Base-by-base conservation (phyloP, 257 asterid genomes). In the Voacanga thouarsii region DNA sequence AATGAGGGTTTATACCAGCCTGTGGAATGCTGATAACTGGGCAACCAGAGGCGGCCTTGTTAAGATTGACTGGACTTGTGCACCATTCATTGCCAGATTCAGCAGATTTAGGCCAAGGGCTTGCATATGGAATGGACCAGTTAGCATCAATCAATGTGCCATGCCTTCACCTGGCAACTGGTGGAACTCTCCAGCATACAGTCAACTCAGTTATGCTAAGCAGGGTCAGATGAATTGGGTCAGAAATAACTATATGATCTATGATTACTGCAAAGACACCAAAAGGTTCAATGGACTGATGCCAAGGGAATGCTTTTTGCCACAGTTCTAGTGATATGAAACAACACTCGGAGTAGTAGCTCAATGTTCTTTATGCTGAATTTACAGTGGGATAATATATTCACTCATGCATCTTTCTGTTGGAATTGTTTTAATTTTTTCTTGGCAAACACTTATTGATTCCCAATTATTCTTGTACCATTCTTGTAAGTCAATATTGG, bases 11-110 rank as follows among this genome's bases (percentile, higher is more conserved):
- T 87, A 90, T 77, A 84, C 91, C 19, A 94, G 96, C 90, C 82
- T 92, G 37, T 94, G 98, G 98, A 88, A 92, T 76, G 98, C 92
- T 6, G 96, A 92, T 75, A 85, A 87, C 53, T 92, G 98, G 97
- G 98, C 98, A 14, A 94, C 97, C 0, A 87, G 90, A 79, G 89
- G 90, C 0, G 97, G 97, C 28, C 86, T 78, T 15, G 98, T 65
- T 9, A 94, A 88, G 82, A 89, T 84, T 23, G 83, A 93, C 59
- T 92, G 97, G 98, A 75, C 41, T 21, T 77, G 78, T 11, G 85
- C 96, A 7, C 97, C 96, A 6, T 92, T 89, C 84, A 21, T 86
- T 5, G 92, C 96, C 26, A 60, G 81, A 45, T 43, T 88, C 39
- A 80, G 91, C 10, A 77, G 68, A 45, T 94, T 94, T 30, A 85